phyloP scores from a whole-genome alignment of 352 stramenopile genomes.

The Globisporangium parvum region DNA sequence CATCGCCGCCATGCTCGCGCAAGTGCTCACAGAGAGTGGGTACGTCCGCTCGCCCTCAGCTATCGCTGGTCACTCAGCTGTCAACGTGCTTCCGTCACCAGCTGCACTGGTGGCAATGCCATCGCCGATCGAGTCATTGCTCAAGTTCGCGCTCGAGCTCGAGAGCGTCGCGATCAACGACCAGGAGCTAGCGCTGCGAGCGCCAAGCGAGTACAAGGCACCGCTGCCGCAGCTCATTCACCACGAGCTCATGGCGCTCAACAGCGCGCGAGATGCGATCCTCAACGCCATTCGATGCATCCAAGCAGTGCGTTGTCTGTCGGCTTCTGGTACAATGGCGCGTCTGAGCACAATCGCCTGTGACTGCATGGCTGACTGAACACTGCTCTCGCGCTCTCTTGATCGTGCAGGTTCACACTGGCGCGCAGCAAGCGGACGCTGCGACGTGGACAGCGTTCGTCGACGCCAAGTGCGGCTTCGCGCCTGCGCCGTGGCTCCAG shows the following conservation, averaged over 20 bases:
- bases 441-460: conserved; percentile 8
- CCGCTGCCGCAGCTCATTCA: conserved; percentile 21
- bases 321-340: background rate
- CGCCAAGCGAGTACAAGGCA: conserved; percentile 15
- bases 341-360: background rate
- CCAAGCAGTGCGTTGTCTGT: conserved; percentile 15
- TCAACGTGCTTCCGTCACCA: background rate
- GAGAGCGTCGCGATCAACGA: conserved; percentile 1
- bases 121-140: conserved; percentile 5
- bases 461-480: background rate
- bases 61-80: too few relatives aligned
- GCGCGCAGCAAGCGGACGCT: conserved; percentile 5
- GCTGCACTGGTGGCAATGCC: background rate
- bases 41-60: background rate
- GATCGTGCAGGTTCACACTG: conserved; percentile 8
- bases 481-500: conserved; percentile 7
- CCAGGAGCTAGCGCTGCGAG: background rate
- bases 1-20: background rate
- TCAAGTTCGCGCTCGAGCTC: conserved; percentile 8
- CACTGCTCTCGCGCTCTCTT: background rate
- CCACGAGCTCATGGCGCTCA: conserved; percentile 16
- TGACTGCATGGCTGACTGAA: conserved; percentile 1
- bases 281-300: conserved; percentile 19
- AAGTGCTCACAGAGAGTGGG: conserved; percentile 5
- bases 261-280: conserved; percentile 14